Base-by-base conservation (phyloP, 495 filamentous ascomycete genomes). In the Penicillium canescens region DNA sequence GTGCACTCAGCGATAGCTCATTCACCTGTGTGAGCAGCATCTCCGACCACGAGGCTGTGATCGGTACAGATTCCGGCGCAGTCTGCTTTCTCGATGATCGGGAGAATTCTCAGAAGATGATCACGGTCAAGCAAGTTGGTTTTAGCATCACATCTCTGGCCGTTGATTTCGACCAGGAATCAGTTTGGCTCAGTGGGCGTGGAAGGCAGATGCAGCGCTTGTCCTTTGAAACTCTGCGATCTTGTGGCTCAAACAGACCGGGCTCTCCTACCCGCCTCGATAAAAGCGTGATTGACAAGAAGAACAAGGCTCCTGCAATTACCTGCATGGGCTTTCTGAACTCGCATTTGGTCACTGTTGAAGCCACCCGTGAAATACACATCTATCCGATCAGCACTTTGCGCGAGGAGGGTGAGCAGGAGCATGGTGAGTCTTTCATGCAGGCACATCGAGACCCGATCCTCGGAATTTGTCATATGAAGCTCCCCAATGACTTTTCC, bases 11-110 rank as follows among this genome's bases (percentile, higher is more conserved):
- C 5, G 92, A 97, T 48, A 83, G 82, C 6, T 92, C 84, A 0
- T 98, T 98, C 63, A 88, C 86, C 41, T 86, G 86, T 55, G 82
- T 89, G n/a, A 80, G 85, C 23, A 81, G 84, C 20, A 82, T 97
- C 42, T 86, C 88, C 10, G 83, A 91, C 16, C 61, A 65, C 28
- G 74, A 74, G 54, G 75, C 76, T 9, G 70, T 82, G 1, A 45
- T 82, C 16, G 77, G 72, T 49, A 78, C 78, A 21, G 76, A 78
- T 23, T 61, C 71, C 9, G 79, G 79, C 6, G 71, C 76, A 20
- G 56, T 82, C 11, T 82, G 79, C 54, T 57, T 77, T 42, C 76
- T 98, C 12, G 90, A 96, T 63, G 91, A 94, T 61, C 80, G 71
- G 14, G 85, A 85, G 42, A 85, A 85, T 42, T 78, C 82, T 55